Base-by-base conservation (phyloP, 2,329 filamentous ascomycete species). In the Periglandula ipomoeae region DNA sequence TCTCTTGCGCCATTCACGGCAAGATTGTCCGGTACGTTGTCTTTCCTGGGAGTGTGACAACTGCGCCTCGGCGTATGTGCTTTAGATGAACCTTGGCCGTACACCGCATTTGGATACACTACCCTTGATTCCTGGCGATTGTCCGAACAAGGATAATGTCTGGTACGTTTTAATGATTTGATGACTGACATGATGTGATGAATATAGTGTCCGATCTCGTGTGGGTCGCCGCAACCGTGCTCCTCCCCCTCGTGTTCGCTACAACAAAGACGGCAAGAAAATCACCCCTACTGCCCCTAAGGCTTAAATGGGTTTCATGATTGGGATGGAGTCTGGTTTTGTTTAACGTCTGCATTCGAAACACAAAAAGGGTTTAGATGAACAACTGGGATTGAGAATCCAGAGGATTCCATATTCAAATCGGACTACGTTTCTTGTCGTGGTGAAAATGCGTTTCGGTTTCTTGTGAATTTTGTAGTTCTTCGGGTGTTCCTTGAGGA, bases 231-330 rank as follows among this genome's bases (percentile, higher is more conserved):
- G 93, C 77, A 98, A 98, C 88, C 89, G 93, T 74, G 91, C 91
- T 66, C 94, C 93, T 67, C 93, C 93, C 63, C 93, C 93, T 69
- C 84, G 93, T 71, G 90, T 98, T 67, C 82, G 93, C 68, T 98
- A 95, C 89, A 98, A 98, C 87, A 96, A 97, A 86, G 93, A 98
- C 70, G 91, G 90, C 81, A 98, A 98, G 89, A 98, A 98, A 87
- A 84, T 98, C 71, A 85, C 84, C 72, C 89, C 91, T 61, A 86
- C 85, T 69, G 45, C 61, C 57, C 60, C 66, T 51, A 70, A 70
- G 66, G 65, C 53, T 57, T 69, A 65, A 58, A 53, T 54, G 57
- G 59, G 58, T 55, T 53, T 59, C 55, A 61, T 58, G 49, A 55
- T 57, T 61, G 58, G 64, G 59, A 64, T 60, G 64, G 66, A 64